Base-by-base conservation (phyloP, 257 asterid species). In the Paraleonurus japonicus region DNA sequence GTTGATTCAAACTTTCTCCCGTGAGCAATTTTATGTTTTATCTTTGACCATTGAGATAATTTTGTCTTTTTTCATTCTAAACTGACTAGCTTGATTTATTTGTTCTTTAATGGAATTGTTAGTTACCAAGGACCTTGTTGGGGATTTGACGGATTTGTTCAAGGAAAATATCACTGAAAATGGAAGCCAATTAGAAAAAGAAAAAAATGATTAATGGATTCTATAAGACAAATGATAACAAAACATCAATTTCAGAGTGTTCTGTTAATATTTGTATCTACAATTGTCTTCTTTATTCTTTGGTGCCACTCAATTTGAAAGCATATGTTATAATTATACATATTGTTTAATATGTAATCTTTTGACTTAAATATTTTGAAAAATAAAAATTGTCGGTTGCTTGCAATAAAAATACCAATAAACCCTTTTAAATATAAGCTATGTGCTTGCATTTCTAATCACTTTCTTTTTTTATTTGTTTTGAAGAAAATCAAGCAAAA, bases 1-100 rank as follows among this genome's bases (percentile, higher is more conserved):
- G n/a, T n/a, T n/a, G n/a, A n/a, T 89, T 94, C 85, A 85, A 95
- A 91, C 86, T 94, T 82, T 91, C 96, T 88, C 78, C 88, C 43
- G 98, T 90, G 84, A 84, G 95, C 83, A 37, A 54, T 77, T 75
- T 30, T 59, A 48, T n/a, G 24, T n/a, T 48, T 48, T 17, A 45
- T 51, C 39, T 11, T 58, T 24, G 30, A 11, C 35, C 12, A 23
- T 55, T 58, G 54, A n/a, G 66, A 48, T 8, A 4, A 5, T 7
- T 13, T 63, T 37, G 9, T 39, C 11, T 12, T 2, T 26, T 3
- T 54, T 28, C 22, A 41, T 74, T 65, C 48, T 37, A 64, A 51
- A 65, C 7, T 39, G 37, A 73, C 37, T 35, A 26, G 10, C 19
- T 53, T n/a, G 59, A 23, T 15, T 61, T 16, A 53, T n/a, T 26